phyloP scores from a whole-genome alignment of 768 basidiomycete species.

The Chalciporus piperatus region DNA sequence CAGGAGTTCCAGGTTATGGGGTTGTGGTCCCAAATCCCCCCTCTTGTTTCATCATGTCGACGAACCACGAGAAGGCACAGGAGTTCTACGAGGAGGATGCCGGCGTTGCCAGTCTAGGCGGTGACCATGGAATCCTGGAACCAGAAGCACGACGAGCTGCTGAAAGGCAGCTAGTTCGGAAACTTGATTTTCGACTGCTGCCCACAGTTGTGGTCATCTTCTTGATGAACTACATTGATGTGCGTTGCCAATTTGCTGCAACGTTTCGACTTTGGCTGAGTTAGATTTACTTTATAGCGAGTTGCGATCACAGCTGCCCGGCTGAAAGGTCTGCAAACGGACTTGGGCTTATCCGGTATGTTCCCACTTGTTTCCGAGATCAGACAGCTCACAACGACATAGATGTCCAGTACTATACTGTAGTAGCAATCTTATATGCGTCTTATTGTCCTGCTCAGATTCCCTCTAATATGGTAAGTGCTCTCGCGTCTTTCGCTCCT shows the following conservation, averaged over 20 bases:
- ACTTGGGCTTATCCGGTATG: conserved; percentile 44
- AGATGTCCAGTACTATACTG: conserved; percentile 56
- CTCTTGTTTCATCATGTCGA: conserved; percentile 12
- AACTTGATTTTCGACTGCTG: conserved; percentile 54
- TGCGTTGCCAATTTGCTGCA: conserved; percentile 22
- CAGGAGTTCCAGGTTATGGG: neutral
- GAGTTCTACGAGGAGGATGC: conserved; percentile 5
- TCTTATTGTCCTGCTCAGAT: conserved; percentile 65
- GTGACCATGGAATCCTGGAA: neutral
- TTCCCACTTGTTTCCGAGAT: neutral
- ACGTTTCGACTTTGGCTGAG: neutral
- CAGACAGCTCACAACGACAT: neutral
- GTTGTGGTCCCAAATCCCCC: neutral
- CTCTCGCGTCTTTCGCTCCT: neutral
- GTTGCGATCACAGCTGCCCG: conserved; percentile 49
- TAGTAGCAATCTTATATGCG: conserved; percentile 55
- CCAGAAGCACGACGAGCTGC: conserved; percentile 8
- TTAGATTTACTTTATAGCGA: conserved; percentile 32
- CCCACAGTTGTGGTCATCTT: conserved; percentile 58
- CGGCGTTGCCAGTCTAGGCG: neutral
- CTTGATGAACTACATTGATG: conserved; percentile 70
- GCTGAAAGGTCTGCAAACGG: conserved; percentile 48
- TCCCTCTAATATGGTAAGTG: conserved; percentile 14
- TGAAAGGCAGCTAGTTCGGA: conserved; percentile 43
- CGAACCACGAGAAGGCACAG: conserved; percentile 13